Conservation (phyloP, 164 flowering plant species). For the Umbellularia californica region DNA sequence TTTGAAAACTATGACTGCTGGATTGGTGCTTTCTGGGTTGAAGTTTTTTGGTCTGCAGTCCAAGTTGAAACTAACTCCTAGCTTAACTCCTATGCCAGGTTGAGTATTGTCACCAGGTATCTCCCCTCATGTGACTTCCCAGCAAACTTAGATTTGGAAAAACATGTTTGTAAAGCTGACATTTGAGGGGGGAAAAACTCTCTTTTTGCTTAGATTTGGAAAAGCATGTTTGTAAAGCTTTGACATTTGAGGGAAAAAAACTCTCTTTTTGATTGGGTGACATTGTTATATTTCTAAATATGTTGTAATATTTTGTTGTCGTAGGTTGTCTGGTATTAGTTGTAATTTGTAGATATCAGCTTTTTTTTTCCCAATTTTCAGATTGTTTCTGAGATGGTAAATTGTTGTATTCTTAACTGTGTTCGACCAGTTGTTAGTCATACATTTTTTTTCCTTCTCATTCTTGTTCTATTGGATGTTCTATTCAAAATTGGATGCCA, state of each 20-base stretch:
- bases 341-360: no score
- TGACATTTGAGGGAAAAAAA: neutral
- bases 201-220: neutral
- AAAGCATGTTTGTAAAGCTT: neutral
- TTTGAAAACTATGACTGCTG: conserved; percentile 73
- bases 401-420: no score
- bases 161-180: neutral
- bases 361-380: no score
- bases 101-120: conserved; percentile 11
- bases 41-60: conserved; percentile 77
- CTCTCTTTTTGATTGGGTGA: no score
- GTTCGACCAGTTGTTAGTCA: no score
- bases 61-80: conserved; percentile 60
- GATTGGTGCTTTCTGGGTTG: conserved; percentile 62
- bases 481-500: no score
- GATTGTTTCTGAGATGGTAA: no score
- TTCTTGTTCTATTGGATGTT: no score
- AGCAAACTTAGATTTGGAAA: neutral
- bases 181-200: neutral
- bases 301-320: no score
- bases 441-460: no score
- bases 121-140: neutral
- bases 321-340: no score
- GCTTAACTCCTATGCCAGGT: conserved; percentile 27
- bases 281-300: no score